These are phyloP conservation scores for Oropetium thomaeum DNA, from an alignment of 176 grass and related monocot genomes.

Conservation along the genomic window DNA sequence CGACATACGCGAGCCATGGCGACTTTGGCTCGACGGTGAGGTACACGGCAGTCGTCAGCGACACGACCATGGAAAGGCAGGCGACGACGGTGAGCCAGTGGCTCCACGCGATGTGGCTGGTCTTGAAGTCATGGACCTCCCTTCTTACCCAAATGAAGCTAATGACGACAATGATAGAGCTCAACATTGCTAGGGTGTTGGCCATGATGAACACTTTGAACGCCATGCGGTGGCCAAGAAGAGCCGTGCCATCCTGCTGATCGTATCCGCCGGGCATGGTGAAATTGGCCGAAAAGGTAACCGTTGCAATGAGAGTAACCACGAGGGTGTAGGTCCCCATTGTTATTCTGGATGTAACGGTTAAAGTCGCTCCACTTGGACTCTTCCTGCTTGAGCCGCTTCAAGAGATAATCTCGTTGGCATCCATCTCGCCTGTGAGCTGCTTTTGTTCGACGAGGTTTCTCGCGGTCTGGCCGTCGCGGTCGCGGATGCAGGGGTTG, in stretches of 20 bases:
- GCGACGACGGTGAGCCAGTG: slow-evolving; percentile 27
- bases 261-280: slow-evolving; percentile 39
- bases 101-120: background rate
- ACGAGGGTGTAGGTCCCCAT: slow-evolving; percentile 45
- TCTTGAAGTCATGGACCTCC: too few species aligned
- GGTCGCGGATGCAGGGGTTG: slow-evolving; percentile 20
- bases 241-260: background rate
- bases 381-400: slow-evolving; percentile 23
- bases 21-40: background rate
- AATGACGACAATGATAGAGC: slow-evolving; percentile 21
- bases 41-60: slow-evolving; percentile 1
- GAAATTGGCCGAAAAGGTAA: slow-evolving; percentile 39
- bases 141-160: slow-evolving; percentile 31
- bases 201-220: slow-evolving; percentile 45
- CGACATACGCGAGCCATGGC: slow-evolving; percentile 8
- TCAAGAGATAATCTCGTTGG: slow-evolving; percentile 42
- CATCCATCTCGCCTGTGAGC: background rate
- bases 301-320: slow-evolving; percentile 37
- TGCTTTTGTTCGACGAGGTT: slow-evolving; percentile 7
- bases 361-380: background rate
- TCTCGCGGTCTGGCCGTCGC: slow-evolving; percentile 17
- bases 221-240: background rate
- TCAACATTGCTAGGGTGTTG: slow-evolving; percentile 42
- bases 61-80: slow-evolving; percentile 14
- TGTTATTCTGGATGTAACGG: too few species aligned